Evolutionary conservation across 164 flowering plant genomes (phyloP), one percentile per base, ranked within the genome.

Genomic region (Akebia trifoliata): DNA sequence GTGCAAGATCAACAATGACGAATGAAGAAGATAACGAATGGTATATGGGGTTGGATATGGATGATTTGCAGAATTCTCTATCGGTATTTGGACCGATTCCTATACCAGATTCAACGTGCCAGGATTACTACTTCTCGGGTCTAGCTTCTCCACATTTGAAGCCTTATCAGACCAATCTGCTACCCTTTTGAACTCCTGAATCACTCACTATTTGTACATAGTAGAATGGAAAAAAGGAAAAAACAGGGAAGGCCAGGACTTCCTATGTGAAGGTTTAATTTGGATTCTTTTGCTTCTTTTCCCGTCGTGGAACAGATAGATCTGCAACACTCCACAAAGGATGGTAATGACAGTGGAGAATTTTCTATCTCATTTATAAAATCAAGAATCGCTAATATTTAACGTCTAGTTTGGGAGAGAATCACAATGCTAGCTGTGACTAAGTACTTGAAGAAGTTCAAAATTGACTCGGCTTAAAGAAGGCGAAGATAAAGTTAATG

Each of bases 1-100:
- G 6, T 22, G 28, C 32, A n/a, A 22, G 43, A 61, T 43, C 6
- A 50, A 50, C 34, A 50, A 29, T 28, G 12, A 17, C 42, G 37
- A 62, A 29, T 34, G 38, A 54, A 18, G 66, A 62, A 53, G 66
- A 62, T 36, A 53, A 20, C 4, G 46, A 45, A 36, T 62, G 66
- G 66, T 62, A 54, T 47, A 54, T 12, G 12, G 58, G 45, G 18
- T 46, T 54, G 46, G 46, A 54, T 28, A 59, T 62, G 8, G 66
- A 46, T 4, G 66, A 62, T 26, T 45, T 62, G 38, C 57, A 62
- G 25, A 62, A 37, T 28, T 46, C 53, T 35, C 7, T 54, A 12
- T 42, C 54, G 21, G 43, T 15, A 25, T 54, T 54, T 20, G 66
- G 54, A 54, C 51, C 18, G 15, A 45, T 20, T n/a, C 66, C 54